Conservation (phyloP, 2,329 filamentous ascomycete species). For the Claviceps purpurea region DNA sequence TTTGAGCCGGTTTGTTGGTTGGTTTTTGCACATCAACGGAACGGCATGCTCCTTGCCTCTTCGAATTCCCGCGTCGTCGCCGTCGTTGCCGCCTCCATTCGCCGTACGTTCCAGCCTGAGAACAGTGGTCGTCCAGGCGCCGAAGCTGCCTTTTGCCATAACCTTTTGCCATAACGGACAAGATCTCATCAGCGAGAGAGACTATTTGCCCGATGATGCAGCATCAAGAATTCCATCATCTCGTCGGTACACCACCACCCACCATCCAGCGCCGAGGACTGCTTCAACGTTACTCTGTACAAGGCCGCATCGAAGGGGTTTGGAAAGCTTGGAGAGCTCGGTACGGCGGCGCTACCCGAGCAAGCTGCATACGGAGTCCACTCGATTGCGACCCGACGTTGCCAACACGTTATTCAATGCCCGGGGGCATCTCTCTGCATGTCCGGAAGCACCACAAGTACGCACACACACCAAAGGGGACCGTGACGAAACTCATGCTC, state of each 20-base stretch:
- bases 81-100: neutral
- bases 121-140: neutral
- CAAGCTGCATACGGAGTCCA: neutral
- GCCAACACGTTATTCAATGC: neutral
- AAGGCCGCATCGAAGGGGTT: neutral
- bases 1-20: neutral
- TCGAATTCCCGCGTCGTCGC: neutral
- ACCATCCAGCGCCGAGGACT: no score
- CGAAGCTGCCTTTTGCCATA: neutral
- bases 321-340: constrained; percentile 1
- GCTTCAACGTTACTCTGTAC: no score
- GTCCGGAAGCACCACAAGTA: neutral
- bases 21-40: neutral
- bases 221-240: neutral
- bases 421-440: neutral
- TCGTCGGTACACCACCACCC: neutral
- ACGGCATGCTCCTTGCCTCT: neutral
- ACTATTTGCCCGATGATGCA: neutral
- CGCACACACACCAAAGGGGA: neutral
- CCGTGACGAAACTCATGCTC: constrained; percentile 2
- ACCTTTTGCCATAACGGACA: neutral
- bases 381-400: neutral
- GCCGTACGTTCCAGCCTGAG: neutral
- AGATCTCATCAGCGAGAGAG: no score
- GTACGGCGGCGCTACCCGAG: constrained; percentile 7